These are phyloP conservation scores for Biancaea sappan DNA, from an alignment of 306 rosid species.

Conservation along the genomic window DNA sequence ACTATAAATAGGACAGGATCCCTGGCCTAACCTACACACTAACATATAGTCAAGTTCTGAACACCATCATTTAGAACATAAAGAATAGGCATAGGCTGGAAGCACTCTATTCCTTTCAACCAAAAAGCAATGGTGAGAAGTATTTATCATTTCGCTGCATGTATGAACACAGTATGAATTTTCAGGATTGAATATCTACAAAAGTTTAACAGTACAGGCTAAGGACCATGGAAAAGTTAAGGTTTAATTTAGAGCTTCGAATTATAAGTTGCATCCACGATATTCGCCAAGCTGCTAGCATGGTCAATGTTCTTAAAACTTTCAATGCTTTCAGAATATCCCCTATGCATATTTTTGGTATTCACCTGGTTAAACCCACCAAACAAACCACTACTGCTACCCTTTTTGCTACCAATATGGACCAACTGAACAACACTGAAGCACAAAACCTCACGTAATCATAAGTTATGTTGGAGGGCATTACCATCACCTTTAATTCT, in stretches of 20 bases:
- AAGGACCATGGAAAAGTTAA: slow-evolving; percentile 40
- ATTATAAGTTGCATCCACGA: slow-evolving; percentile 42
- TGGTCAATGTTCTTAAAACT: slow-evolving; percentile 43
- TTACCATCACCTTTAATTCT: slow-evolving; percentile 14
- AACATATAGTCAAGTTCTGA: too few relatives aligned
- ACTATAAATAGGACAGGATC: too few relatives aligned
- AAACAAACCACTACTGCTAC: slow-evolving; percentile 32
- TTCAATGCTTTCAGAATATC: slow-evolving; percentile 19
- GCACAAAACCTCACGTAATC: slow-evolving; percentile 28
- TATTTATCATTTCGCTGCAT: too few relatives aligned
- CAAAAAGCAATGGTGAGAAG: too few relatives aligned
- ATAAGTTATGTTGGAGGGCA: slow-evolving; percentile 35
- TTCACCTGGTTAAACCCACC: slow-evolving; percentile 41
- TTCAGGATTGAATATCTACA: too few relatives aligned
- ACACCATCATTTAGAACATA: too few relatives aligned
- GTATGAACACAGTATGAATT: too few relatives aligned
- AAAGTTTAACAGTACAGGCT: slow-evolving; percentile 28
- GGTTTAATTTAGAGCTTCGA: slow-evolving; percentile 32
- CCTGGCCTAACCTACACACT: too few relatives aligned
- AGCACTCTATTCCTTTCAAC: too few relatives aligned
- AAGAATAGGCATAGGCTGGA: too few relatives aligned
- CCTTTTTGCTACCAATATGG: slow-evolving; percentile 34
- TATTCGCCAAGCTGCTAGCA: slow-evolving; percentile 34
- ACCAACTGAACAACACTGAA: not conserved
- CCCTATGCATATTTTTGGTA: slow-evolving; percentile 31